These are phyloP conservation scores for Russula sp. DNA, from an alignment of 768 basidiomycete species.

Conservation along the genomic window DNA sequence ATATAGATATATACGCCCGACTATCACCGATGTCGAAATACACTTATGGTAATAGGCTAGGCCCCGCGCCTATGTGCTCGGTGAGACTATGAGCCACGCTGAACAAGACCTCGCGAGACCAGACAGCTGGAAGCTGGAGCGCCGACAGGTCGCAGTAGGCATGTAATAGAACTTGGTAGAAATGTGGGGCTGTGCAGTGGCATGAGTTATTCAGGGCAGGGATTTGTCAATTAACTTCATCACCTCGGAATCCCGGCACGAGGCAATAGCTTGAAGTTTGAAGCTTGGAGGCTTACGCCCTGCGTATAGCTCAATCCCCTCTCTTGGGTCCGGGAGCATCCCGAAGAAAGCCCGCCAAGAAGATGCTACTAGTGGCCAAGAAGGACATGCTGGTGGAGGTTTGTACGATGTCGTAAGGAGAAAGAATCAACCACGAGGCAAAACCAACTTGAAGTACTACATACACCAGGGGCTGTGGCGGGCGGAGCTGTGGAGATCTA, in stretches of 20 bases:
- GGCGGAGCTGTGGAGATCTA: neutral
- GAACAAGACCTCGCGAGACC: neutral
- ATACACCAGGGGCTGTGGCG: neutral
- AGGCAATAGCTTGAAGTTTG: constrained; percentile 4
- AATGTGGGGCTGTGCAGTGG: neutral
- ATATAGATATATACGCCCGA: neutral
- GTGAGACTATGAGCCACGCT: neutral
- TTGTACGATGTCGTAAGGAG: neutral
- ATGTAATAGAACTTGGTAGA: neutral
- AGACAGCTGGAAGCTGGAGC: neutral
- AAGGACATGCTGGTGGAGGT: neutral
- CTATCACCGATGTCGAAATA: constrained; percentile 4
- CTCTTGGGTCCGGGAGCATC: neutral
- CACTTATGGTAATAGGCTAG: neutral
- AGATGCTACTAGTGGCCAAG: neutral
- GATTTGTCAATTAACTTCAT: neutral
- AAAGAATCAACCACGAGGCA: neutral
- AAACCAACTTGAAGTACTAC: neutral
- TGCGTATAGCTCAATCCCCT: neutral
- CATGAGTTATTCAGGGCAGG: neutral
- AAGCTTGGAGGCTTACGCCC: neutral
- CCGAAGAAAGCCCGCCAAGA: neutral
- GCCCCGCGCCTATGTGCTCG: neutral
- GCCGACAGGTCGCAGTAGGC: neutral
- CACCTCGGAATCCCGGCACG: neutral